A percentile compares a stretch with the other conserved stretches of the same genome.
Evolutionary conservation across 179 eudicot species (phyloP).

Genomic region (Beta macrorhiza): DNA sequence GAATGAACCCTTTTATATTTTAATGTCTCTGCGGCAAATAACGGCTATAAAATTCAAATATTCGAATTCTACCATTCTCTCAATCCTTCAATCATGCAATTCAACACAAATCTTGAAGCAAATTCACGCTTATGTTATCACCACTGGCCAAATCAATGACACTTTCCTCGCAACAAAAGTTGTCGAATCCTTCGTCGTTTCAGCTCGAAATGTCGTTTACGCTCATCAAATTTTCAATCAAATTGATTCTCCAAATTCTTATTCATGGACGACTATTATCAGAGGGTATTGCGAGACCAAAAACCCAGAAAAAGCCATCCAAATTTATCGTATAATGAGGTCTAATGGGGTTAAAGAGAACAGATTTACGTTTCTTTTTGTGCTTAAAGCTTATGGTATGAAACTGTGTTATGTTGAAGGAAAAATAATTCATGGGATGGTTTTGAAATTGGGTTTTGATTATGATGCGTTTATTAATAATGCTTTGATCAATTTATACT

Average conservation of each 20-base stretch:
- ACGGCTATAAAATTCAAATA: slow-evolving; percentile 13
- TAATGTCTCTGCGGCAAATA: slow-evolving; percentile 29
- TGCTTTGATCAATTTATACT: slow-evolving; percentile 26
- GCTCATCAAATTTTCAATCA: slow-evolving; percentile 23
- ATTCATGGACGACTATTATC: slow-evolving; percentile 31
- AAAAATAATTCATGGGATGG: slow-evolving; percentile 29
- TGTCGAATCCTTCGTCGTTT: slow-evolving; percentile 22
- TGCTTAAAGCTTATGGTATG: slow-evolving; percentile 31
- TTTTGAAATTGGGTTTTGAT: slow-evolving; percentile 31
- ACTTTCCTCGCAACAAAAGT: slow-evolving; percentile 30
- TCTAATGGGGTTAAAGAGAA: slow-evolving; percentile 23
- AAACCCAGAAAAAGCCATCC: slow-evolving; percentile 24
- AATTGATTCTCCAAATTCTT: slow-evolving; percentile 23
- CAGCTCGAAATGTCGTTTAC: slow-evolving; percentile 20
- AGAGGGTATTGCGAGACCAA: slow-evolving; percentile 29
- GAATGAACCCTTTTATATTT: slow-evolving; percentile 1
- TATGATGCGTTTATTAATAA: slow-evolving; percentile 18
- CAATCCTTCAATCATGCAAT: slow-evolving; percentile 26
- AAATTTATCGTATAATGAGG: slow-evolving; percentile 22
- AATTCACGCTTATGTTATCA: slow-evolving; percentile 28
- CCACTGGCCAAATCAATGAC: slow-evolving; percentile 21
- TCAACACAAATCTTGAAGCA: slow-evolving; percentile 24
- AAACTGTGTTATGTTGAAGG: slow-evolving; percentile 20
- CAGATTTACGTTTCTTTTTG: slow-evolving; percentile 28
- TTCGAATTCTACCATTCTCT: slow-evolving; percentile 7